Percentiles rank a stretch among this genome's conserved stretches.
These are phyloP conservation scores for Globisporangium canariense DNA, from an alignment of 352 stramenopile species.

Conservation along the genomic window DNA sequence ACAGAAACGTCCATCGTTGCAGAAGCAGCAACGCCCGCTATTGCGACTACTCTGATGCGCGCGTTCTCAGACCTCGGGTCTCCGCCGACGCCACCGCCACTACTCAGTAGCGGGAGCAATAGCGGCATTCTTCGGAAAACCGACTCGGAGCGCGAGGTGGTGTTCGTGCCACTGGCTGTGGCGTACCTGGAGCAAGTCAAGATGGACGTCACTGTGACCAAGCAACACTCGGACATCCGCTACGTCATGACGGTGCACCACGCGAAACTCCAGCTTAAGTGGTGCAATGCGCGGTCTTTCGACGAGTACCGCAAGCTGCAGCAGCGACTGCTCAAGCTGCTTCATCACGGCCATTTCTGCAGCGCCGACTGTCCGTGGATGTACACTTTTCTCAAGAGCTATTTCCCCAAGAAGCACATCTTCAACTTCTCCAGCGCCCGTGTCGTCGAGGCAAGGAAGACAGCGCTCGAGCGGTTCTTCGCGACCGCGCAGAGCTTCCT, in stretches of 20 bases:
- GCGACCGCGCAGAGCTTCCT: constrained; percentile 51
- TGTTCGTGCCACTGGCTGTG: constrained; percentile 35
- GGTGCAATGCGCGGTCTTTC: constrained; percentile 52
- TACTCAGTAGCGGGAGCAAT: constrained; percentile 19
- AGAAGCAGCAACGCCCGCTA: too few species aligned
- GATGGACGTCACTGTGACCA: constrained; percentile 40
- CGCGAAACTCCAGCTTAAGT: constrained; percentile 30
- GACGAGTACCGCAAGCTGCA: constrained; percentile 75
- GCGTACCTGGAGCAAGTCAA: constrained; percentile 36
- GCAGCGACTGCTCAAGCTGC: constrained; percentile 54
- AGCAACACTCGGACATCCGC: constrained; percentile 49
- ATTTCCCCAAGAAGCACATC: constrained; percentile 68
- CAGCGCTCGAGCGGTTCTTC: constrained; percentile 60
- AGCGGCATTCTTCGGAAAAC: constrained; percentile 18
- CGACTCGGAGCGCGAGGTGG: constrained; percentile 26
- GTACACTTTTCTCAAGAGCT: constrained; percentile 71
- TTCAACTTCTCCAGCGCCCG: constrained; percentile 42
- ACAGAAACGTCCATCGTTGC: neutral
- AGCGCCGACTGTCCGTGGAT: constrained; percentile 67
- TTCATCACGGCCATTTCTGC: constrained; percentile 76
- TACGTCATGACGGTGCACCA: constrained; percentile 59
- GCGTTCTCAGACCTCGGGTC: constrained; percentile 1
- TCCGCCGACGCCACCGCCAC: neutral
- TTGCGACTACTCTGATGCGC: neutral
- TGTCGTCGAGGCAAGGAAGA: constrained; percentile 41